Percentiles rank a stretch among this genome's conserved stretches.
Conservation (phyloP, 1,139 yeast species). For the Torulaspora pretoriensis region DNA sequence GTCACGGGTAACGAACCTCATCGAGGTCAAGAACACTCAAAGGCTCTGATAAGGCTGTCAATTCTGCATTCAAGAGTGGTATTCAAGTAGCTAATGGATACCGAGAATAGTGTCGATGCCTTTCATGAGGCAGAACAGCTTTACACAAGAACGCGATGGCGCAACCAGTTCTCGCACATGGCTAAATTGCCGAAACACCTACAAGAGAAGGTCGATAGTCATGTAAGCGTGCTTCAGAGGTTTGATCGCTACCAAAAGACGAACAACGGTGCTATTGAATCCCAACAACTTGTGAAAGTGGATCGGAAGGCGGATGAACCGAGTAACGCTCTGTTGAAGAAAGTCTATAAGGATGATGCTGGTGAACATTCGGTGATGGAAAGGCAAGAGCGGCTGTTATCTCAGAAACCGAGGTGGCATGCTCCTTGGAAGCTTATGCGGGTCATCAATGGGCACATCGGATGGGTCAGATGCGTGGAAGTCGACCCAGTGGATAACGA, state of each 20-base stretch:
- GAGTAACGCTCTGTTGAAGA: constrained; percentile 3
- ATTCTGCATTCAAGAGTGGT: neutral
- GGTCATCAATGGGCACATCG: constrained; percentile 84
- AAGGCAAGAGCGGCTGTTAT: constrained; percentile 24
- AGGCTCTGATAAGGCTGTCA: neutral
- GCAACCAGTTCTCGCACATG: constrained; percentile 30
- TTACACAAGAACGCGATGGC: constrained; percentile 30
- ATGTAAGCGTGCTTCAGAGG: constrained; percentile 15
- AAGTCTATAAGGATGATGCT: constrained; percentile 7
- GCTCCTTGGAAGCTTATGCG: constrained; percentile 68
- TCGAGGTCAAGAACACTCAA: neutral
- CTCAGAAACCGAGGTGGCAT: constrained; percentile 45
- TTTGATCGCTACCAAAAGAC: constrained; percentile 12
- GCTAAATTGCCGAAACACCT: constrained; percentile 28
- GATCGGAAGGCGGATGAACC: neutral
- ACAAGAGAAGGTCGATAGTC: constrained; percentile 23
- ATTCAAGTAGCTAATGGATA: neutral
- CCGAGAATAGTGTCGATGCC: constrained; percentile 8
- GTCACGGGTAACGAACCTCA: constrained; percentile 5
- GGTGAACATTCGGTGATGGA: constrained; percentile 20
- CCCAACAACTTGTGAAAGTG: constrained; percentile 7
- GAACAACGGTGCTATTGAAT: neutral
- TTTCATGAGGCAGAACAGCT: constrained; percentile 20
- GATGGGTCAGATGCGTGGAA: constrained; percentile 81
- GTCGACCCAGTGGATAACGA: constrained; percentile 76